phyloP scores from a whole-genome alignment of 129 eudicot genomes.

The Flaveria sonorensis region DNA sequence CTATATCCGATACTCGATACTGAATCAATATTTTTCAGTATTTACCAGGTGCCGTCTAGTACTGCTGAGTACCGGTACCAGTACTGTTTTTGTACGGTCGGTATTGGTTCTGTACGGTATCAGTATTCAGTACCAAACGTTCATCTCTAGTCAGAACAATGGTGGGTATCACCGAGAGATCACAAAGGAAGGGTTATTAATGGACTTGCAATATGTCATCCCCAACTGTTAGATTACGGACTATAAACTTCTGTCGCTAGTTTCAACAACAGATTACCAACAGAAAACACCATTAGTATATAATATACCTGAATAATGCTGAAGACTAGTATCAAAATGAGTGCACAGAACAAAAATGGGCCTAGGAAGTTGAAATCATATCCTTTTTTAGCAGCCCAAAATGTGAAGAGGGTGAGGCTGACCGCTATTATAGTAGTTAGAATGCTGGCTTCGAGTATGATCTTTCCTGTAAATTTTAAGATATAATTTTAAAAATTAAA shows the following conservation, averaged over 20 bases:
- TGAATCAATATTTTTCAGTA: too few species aligned
- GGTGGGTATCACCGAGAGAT: neutral
- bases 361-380: conserved; percentile 65
- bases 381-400: conserved; percentile 72
- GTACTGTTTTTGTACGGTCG: too few species aligned
- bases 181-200: neutral
- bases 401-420: conserved; percentile 72
- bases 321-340: conserved; percentile 47
- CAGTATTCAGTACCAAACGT: too few species aligned
- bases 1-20: too few species aligned
- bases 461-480: conserved; percentile 37
- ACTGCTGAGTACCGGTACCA: too few species aligned
- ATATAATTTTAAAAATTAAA: neutral
- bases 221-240: neutral
- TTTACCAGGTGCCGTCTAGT: too few species aligned
- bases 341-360: conserved; percentile 67
- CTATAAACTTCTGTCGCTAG: neutral
- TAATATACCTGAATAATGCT: conserved; percentile 52
- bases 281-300: neutral
- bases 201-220: neutral
- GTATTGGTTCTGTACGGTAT: too few species aligned
- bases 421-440: conserved; percentile 52
- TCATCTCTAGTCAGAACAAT: neutral
- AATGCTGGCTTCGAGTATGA: conserved; percentile 60
- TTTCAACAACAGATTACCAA: neutral